Conservation (phyloP, 169 alveolate genomes). For the Plasmodium gonderi region DNA sequence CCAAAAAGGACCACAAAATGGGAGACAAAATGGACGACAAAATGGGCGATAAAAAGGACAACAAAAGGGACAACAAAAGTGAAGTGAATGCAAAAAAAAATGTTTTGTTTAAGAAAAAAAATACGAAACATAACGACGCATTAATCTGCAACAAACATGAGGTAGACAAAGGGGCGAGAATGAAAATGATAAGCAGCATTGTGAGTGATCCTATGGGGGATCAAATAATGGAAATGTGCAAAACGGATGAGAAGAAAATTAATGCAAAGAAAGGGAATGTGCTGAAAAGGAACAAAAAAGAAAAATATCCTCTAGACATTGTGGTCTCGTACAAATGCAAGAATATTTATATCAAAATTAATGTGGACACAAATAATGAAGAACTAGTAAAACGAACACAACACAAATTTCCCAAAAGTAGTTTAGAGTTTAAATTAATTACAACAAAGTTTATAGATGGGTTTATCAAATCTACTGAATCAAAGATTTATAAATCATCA, state of each 20-base stretch:
- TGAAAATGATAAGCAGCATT: background rate
- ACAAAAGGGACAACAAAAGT: background rate
- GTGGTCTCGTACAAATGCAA: constrained; percentile 42
- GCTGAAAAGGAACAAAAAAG: constrained; percentile 5
- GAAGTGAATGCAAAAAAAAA: background rate
- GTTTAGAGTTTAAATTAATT: constrained; percentile 45
- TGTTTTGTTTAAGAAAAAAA: constrained; percentile 5
- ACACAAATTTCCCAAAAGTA: constrained; percentile 42
- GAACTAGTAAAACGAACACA: constrained; percentile 33
- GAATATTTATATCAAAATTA: constrained; percentile 56
- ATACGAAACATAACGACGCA: background rate
- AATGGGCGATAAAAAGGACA: background rate
- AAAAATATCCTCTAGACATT: constrained; percentile 60
- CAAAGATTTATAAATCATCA: constrained; percentile 58
- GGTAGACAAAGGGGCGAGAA: constrained; percentile 6
- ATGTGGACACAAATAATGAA: constrained; percentile 60
- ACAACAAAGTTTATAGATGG: constrained; percentile 66
- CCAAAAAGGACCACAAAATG: background rate
- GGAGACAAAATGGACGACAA: background rate
- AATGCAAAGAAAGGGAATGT: constrained; percentile 2
- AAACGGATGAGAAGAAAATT: constrained; percentile 15
- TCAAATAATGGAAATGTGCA: background rate
- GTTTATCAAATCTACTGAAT: constrained; percentile 63
- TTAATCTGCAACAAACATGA: background rate
- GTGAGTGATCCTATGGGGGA: background rate